Base-by-base conservation (phyloP, 371 early-diverging fungal genomes). In the Dipsacomyces acuminosporus region DNA sequence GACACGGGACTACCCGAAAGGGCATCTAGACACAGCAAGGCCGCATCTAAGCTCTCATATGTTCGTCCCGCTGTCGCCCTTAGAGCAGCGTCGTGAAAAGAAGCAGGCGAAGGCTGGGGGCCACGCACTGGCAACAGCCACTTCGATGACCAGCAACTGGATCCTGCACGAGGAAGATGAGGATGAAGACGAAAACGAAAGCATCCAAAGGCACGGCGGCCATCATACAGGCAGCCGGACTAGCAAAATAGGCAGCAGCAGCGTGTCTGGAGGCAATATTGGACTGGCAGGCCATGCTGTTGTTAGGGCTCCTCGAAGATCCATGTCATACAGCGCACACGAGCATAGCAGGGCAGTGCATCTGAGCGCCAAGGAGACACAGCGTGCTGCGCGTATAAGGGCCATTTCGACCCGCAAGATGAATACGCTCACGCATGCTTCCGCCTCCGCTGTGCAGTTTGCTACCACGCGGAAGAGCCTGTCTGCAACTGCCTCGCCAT, bases 21-120 rank as follows among this genome's bases (percentile, higher is more conserved):
- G 51, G 7, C 64, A 56, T 2, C 18, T 58, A 24, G 59, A 64
- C 18, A 26, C 41, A 0, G 22, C 61, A 45, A 54, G 48, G 43
- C 24, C 59, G 21, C 59, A 59, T 25, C 49, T 44, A 11, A 51
- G 35, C n/a, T n/a, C 54, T n/a, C 59, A 56, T 8, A 66, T 72
- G 72, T 60, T 59, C 25, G 72, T 72, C 41, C 72, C 72, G 1
- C 66, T 72, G 34, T 72, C 72, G 20, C 72, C 72, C 3, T 54
- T 72, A 2, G 72, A 72, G 45, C 72, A 72, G 45, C 65, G 57
- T 25, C 71, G 65, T 17, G 63, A 59, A 22, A 54, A 59, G 17
- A n/a, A 33, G 9, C 54, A 46, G 15, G 30, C 43, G 25, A 44
- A 34, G 26, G 19, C 34, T n/a, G 17, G 33, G 8, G 35, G 52